A percentile compares a stretch with the other conserved stretches of the same genome.
phyloP scores from a whole-genome alignment of 169 alveolate genomes.

The Eimeria acervulina region DNA sequence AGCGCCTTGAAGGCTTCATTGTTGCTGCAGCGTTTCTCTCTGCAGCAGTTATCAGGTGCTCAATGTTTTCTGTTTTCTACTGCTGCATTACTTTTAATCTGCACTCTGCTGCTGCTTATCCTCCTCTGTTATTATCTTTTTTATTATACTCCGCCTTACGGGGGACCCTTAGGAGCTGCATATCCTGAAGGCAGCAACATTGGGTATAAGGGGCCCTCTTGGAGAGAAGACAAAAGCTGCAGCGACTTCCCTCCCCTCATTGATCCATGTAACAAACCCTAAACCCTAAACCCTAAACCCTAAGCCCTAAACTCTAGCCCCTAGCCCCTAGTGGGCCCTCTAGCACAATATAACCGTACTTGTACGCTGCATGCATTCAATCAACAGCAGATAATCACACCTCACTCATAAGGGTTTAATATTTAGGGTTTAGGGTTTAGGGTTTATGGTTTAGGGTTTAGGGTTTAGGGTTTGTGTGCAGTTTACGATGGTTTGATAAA shows the following conservation, averaged over 20 bases:
- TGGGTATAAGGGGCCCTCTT: neutral
- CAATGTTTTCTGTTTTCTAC: neutral
- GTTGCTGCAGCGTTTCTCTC: neutral
- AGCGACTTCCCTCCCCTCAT: neutral
- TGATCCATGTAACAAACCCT: neutral
- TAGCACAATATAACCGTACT: neutral
- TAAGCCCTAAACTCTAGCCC: neutral
- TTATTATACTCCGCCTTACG: neutral
- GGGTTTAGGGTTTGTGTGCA: slow-evolving; percentile 14
- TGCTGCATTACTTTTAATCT: neutral
- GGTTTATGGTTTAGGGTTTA: neutral
- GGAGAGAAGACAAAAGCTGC: neutral
- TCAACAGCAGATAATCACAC: no score
- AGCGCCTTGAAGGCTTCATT: neutral
- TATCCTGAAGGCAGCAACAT: neutral
- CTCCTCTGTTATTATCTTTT: neutral
- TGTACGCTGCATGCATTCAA: no score
- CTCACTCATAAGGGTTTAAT: neutral
- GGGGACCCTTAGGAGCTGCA: neutral
- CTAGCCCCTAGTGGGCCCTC: neutral
- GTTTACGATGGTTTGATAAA: neutral
- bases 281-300: slow-evolving; percentile 8
- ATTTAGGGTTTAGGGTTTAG: neutral
- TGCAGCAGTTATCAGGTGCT: no score
- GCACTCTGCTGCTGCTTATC: neutral